These are phyloP conservation scores for Colletotrichum sublineola DNA, from an alignment of 2,329 filamentous ascomycete species.

Conservation along the genomic window DNA sequence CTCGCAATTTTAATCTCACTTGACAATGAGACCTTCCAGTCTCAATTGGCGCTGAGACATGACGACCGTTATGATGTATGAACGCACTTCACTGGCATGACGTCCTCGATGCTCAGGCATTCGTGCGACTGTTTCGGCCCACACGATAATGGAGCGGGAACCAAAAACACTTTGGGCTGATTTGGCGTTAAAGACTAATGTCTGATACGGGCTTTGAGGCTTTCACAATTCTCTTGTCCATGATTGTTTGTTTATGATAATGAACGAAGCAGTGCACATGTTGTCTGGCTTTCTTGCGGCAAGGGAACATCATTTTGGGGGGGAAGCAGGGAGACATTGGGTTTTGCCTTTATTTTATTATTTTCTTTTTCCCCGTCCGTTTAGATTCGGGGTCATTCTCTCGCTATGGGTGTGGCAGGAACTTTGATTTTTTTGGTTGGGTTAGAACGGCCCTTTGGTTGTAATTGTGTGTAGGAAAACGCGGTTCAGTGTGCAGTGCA, in stretches of 20 bases:
- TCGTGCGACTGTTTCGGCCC: slow-evolving; percentile 35
- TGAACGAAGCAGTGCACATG: slow-evolving; percentile 42
- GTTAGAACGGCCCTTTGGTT: slow-evolving; percentile 5
- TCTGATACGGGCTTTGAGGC: slow-evolving; percentile 39
- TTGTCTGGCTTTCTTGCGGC: slow-evolving; percentile 28
- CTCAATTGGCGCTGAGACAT: slow-evolving; percentile 40
- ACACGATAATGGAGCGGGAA: slow-evolving; percentile 41
- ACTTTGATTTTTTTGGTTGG: slow-evolving; percentile 15
- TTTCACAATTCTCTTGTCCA: slow-evolving; percentile 36
- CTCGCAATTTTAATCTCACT: slow-evolving; percentile 51
- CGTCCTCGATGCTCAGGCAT: slow-evolving; percentile 38
- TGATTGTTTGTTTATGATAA: slow-evolving; percentile 43
- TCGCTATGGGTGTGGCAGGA: slow-evolving; percentile 18
- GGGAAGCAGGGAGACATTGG: background rate
- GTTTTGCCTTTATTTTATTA: background rate
- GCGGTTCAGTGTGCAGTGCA: slow-evolving; percentile 28
- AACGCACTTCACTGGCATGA: slow-evolving; percentile 41
- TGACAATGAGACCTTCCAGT: slow-evolving; percentile 17
- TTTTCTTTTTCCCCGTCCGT: background rate
- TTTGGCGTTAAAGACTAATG: slow-evolving; percentile 40
- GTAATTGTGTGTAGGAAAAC: slow-evolving; percentile 23
- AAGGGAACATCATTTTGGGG: slow-evolving; percentile 22
- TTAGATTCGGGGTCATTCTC: slow-evolving; percentile 4
- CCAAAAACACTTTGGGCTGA: slow-evolving; percentile 23
- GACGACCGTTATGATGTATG: slow-evolving; percentile 44